Percentiles rank a stretch among this genome's conserved stretches.
phyloP scores from a whole-genome alignment of 2,329 filamentous ascomycete genomes.

The Colletotrichum limetticola region DNA sequence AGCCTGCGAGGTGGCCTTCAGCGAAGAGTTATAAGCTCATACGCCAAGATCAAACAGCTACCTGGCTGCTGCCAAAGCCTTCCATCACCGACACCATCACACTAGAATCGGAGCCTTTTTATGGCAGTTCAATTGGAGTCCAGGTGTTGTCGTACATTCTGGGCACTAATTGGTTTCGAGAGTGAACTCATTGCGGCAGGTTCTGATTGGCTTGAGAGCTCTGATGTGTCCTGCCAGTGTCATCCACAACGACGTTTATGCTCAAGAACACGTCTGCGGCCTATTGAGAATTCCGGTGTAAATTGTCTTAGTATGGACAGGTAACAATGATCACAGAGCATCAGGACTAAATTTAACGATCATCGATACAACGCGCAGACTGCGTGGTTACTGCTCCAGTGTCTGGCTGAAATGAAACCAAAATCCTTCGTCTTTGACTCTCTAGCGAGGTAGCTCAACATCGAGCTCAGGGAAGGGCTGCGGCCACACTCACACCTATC shows the following conservation, averaged over 20 bases:
- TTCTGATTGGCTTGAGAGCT: not conserved
- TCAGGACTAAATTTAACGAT: not conserved
- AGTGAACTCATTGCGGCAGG: not conserved
- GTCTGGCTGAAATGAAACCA: not conserved
- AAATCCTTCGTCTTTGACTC: not conserved
- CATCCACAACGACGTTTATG: not conserved
- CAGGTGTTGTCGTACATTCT: not conserved
- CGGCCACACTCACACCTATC: slow-evolving; percentile 16
- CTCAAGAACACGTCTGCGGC: not conserved
- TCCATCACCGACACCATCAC: not conserved
- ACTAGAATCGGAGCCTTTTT: not conserved
- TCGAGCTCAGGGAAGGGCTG: not conserved
- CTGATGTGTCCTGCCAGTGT: not conserved
- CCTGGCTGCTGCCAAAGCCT: not conserved
- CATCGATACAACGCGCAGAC: not conserved
- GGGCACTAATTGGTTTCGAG: not conserved
- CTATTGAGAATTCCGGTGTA: not conserved
- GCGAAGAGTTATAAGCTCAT: not conserved
- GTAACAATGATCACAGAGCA: not conserved
- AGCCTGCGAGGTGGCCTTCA: not conserved
- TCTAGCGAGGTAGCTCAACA: slow-evolving; percentile 22
- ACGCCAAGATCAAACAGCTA: not conserved
- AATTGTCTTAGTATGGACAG: not conserved
- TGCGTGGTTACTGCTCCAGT: not conserved
- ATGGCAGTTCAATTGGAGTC: not conserved